A percentile compares a stretch with the other conserved stretches of the same genome.
phyloP scores from a whole-genome alignment of 1,284 basidiomycete species.

The Cryptococcus maquisensis region DNA sequence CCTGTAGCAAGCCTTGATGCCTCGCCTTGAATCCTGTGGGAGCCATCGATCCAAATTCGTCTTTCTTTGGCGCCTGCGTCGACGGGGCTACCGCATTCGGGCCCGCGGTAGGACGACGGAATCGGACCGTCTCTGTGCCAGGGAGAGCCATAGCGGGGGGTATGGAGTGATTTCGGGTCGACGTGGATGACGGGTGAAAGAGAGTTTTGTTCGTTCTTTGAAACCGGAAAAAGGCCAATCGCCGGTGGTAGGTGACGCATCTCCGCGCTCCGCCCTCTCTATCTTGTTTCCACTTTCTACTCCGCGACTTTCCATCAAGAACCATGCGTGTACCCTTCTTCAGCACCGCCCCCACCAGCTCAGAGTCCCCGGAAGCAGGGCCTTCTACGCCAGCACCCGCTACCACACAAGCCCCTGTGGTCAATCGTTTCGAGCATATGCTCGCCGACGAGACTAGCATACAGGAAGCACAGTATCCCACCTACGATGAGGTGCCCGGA shows the following conservation, averaged over 20 bases:
- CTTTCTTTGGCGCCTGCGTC: constrained; percentile 25
- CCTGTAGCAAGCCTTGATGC: constrained; percentile 48
- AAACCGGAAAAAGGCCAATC: background rate
- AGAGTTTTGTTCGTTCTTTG: background rate
- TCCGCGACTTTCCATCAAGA: background rate
- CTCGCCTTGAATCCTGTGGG: constrained; percentile 43
- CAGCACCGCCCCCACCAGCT: background rate
- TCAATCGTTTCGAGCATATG: constrained; percentile 32
- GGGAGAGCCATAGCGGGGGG: constrained; percentile 30
- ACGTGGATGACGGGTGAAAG: background rate
- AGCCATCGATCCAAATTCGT: constrained; percentile 40
- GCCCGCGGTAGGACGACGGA: constrained; percentile 42
- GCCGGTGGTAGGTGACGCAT: background rate
- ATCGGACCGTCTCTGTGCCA: constrained; percentile 46
- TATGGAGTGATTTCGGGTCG: background rate
- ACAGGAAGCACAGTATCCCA: constrained; percentile 56
- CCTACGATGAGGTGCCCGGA: constrained; percentile 69
- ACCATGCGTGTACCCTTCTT: constrained; percentile 1
- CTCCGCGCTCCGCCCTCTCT: background rate
- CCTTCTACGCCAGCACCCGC: background rate
- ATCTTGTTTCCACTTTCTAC: background rate
- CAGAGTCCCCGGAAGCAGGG: background rate
- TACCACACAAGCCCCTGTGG: constrained; percentile 9
- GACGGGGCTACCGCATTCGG: constrained; percentile 30
- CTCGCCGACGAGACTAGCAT: constrained; percentile 43